A percentile compares a stretch with the other conserved stretches of the same genome.
These are phyloP conservation scores for Elymus sibiricus DNA, from an alignment of 176 grass and related monocot species.

Conservation along the genomic window DNA sequence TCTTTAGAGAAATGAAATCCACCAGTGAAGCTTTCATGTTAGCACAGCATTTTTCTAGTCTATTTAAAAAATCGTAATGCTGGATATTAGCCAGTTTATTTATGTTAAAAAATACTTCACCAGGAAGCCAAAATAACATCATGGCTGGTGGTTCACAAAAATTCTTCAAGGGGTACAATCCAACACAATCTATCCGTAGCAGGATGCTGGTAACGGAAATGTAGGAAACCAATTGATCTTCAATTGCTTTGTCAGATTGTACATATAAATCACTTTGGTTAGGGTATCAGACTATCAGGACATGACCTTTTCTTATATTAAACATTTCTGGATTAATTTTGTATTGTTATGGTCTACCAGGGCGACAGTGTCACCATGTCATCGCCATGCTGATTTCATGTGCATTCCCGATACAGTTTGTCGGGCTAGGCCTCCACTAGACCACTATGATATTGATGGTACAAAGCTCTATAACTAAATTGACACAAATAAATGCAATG, in stretches of 20 bases:
- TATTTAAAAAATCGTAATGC: not conserved
- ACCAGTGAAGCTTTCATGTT: not conserved
- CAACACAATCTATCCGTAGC: not conserved
- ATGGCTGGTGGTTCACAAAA: not conserved
- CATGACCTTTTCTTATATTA: not conserved
- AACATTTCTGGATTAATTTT: not conserved
- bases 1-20: conserved; percentile 12
- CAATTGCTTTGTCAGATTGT: not conserved
- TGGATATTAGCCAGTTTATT: not conserved
- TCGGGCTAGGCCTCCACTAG: not conserved
- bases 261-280: not conserved
- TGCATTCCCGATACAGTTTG: not conserved
- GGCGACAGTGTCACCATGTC: not conserved
- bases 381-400: not conserved
- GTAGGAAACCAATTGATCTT: not conserved
- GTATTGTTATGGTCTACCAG: not conserved
- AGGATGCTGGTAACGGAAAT: not conserved
- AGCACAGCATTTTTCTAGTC: not conserved
- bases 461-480: not conserved
- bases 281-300: conserved; percentile 1
- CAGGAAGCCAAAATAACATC: not conserved
- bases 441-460: not conserved
- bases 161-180: not conserved
- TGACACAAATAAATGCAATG: not conserved
- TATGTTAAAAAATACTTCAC: not conserved